Percentiles rank a stretch among this genome's conserved stretches.
Conservation (phyloP, 495 filamentous ascomycete species). For the Hyaloscypha variabilis region DNA sequence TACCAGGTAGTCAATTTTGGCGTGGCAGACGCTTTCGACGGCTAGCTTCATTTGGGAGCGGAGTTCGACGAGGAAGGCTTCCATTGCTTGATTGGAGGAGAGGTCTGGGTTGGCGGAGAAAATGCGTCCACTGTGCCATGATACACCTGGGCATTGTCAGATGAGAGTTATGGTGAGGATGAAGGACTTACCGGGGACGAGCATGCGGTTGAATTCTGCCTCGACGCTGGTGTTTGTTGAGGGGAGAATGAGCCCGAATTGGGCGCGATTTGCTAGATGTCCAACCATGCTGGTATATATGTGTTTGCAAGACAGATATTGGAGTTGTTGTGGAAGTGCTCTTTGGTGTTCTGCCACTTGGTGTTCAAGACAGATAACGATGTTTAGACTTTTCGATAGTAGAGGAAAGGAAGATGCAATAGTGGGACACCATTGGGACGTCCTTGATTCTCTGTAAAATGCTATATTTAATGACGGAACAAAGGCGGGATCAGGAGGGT, state of each 20-base stretch:
- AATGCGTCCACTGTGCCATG: constrained; percentile 21
- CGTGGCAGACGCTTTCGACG: constrained; percentile 15
- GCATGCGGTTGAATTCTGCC: constrained; percentile 20
- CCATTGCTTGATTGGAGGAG: constrained; percentile 10
- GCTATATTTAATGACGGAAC: too few relatives aligned
- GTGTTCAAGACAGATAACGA: too few relatives aligned
- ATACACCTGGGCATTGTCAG: constrained; percentile 13
- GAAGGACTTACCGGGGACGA: constrained; percentile 14
- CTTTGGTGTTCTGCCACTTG: too few relatives aligned
- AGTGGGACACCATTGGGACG: too few relatives aligned
- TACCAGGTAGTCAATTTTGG: constrained; percentile 20
- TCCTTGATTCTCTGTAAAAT: too few relatives aligned
- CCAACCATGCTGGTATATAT: constrained; percentile 21
- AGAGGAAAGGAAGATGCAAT: too few relatives aligned
- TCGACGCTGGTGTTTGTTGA: constrained; percentile 22
- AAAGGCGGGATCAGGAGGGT: too few relatives aligned
- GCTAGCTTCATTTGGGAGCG: constrained; percentile 17
- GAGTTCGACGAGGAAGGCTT: constrained; percentile 14
- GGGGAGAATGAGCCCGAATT: constrained; percentile 21
- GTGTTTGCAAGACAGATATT: too few relatives aligned
- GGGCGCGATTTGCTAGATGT: constrained; percentile 17
- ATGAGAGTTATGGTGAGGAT: too few relatives aligned
- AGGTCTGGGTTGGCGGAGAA: constrained; percentile 20
- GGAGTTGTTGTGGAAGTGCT: too few relatives aligned
- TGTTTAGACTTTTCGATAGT: too few relatives aligned